Evolutionary conservation across 208 protist species (phyloP).

Genomic region (Leishmania amazonensis): DNA sequence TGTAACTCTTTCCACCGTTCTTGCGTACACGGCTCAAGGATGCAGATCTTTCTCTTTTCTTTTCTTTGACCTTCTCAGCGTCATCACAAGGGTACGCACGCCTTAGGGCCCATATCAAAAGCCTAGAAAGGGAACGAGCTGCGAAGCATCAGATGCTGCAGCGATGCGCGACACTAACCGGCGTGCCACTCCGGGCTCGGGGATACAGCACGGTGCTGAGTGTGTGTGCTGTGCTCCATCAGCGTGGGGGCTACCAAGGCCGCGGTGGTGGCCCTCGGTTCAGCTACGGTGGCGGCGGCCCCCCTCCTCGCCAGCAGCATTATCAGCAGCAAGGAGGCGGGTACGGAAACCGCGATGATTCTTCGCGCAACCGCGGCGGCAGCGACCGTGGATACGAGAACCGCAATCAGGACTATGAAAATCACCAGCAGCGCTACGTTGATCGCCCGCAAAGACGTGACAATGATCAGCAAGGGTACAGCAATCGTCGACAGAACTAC

Average conservation of each 20-base stretch:
- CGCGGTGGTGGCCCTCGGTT: slow-evolving; percentile 2
- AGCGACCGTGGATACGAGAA: slow-evolving; percentile 6
- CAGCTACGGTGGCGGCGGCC: slow-evolving; percentile 4
- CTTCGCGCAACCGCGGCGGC: background rate
- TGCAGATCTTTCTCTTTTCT: background rate
- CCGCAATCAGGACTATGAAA: slow-evolving; percentile 10
- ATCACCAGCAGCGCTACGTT: slow-evolving; percentile 12
- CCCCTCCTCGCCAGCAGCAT: slow-evolving; percentile 3
- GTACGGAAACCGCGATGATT: slow-evolving; percentile 1
- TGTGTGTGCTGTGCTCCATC: background rate
- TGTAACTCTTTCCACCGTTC: background rate
- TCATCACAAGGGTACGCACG: background rate
- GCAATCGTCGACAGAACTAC: background rate
- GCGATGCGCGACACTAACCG: background rate
- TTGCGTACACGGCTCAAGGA: background rate
- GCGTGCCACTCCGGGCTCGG: slow-evolving; percentile 3
- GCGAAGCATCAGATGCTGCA: slow-evolving; percentile 5
- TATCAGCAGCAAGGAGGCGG: slow-evolving; percentile 9
- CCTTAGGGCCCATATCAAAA: background rate
- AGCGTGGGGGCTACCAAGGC: slow-evolving; percentile 16
- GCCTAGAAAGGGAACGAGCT: background rate
- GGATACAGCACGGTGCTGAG: slow-evolving; percentile 16
- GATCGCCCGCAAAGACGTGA: slow-evolving; percentile 1
- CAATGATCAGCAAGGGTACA: slow-evolving; percentile 16
- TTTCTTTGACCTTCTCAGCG: background rate